Evolutionary conservation across 2,329 filamentous ascomycete species (phyloP), one percentile per base, ranked within the genome.

Genomic region (Trematosphaeria pertusa): DNA sequence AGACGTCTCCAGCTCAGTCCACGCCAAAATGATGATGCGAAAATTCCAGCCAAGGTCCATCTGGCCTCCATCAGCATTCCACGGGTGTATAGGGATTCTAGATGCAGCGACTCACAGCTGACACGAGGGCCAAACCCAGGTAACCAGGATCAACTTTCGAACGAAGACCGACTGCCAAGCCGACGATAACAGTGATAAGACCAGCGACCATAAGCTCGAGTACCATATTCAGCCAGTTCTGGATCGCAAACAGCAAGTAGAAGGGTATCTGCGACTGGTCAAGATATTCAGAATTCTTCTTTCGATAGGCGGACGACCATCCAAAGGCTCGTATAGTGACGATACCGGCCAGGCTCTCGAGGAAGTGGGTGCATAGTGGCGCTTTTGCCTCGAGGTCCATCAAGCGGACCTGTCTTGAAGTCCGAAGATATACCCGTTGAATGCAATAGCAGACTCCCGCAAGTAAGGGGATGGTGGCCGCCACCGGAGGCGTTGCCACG

Each of bases 41-140:
- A 43, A 97, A 73, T 97, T 92, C 35, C 97, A 84, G 32, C 97
- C 91, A 64, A 93, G 87, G 79, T 97, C 93, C 35, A 97, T 93
- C 11, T 92, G 95, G 34, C 96, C 91, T 64, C 96, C 96, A 74
- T 97, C 96, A 22, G 91, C n/a, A n/a, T n/a, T n/a, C n/a, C n/a
- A n/a, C n/a, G n/a, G n/a, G n/a, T 96, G 26, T 51, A 5, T 11
- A 20, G 3, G 2, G 78, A 96, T 91, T 12, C 73, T 96, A 81
- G n/a, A 91, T 95, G 56, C 90, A 87, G 2, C 91, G 66, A 97
- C 96, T 75, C 95, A 89, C 56, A 97, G 81, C 30, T 89, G 92
- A 74, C 95, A 96, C 42, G 89, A 97, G 93, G 56, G 88, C 85
- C 65, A 97, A 78, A 75, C 93, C 93, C 43, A 97, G 91, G 72